Evolutionary conservation across 2,329 filamentous ascomycete genomes (phyloP), one percentile per base, ranked within the genome.

Genomic region (Sordariomycetes sp.): DNA sequence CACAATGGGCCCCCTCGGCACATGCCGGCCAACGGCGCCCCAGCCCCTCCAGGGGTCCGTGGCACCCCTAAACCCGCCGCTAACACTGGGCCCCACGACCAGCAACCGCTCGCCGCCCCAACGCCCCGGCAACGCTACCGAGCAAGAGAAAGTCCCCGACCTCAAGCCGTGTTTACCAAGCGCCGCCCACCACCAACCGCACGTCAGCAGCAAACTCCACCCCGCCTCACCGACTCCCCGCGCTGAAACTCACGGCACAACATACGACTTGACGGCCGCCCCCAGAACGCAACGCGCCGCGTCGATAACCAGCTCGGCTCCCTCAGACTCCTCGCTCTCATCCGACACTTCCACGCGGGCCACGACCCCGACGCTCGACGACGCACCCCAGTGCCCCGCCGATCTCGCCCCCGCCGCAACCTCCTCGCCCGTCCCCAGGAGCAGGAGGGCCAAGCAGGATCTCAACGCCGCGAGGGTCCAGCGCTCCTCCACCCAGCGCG

Each of bases 381-480:
- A 56, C 45, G 51, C 59, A 20, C 48, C 55, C 24, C 51, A 57
- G 12, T 50, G 59, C 32, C 55, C 36, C 52, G 57, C 54, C 7
- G 58, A 59, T 8, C 59, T 58, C 24, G 50, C 53, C 20, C 55
- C 52, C 15, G 42, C 54, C 36, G 28, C 56, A 22, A 60, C 25
- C 60, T 64, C 68, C 60, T 24, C 45, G 3, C 20, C 45, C n/a
- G 45, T 24, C 45, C 63, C 68, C 57, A 69, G 73, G 60, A 73
- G 63, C 64, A 67, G 73, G 63, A 70, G 72, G 61, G 69, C 76
- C 71, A 74, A 75, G 63, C 70, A 75, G 66, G 72, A 74, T 61
- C 68, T 78, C 68, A 74, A 79, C 68, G 75, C 75, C 62, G 73
- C 72, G 61, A 72, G 76, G 60, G 64, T 73, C 60, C 72, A 74